These are phyloP conservation scores for Cutaneotrichosporon sp. DNA, from an alignment of 1,284 basidiomycete genomes.

Conservation along the genomic window DNA sequence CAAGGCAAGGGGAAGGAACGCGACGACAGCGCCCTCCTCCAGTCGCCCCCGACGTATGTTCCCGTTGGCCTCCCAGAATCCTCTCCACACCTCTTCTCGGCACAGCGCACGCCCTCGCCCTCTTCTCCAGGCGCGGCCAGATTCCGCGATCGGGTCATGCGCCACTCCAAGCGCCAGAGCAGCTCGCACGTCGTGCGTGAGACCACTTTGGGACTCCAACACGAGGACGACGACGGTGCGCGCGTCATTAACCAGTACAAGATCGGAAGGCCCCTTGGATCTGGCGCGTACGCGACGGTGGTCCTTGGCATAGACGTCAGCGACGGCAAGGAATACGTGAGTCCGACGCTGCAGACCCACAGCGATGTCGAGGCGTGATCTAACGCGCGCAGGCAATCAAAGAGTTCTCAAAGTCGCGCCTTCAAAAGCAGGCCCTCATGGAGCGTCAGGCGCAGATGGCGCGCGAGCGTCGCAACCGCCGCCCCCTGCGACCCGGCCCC, in stretches of 20 bases:
- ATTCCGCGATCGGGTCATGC: neutral
- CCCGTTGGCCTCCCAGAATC: neutral
- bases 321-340: constrained; percentile 51
- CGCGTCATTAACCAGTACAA: constrained; percentile 54
- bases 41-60: constrained; percentile 6
- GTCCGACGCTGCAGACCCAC: constrained; percentile 26
- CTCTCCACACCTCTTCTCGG: constrained; percentile 6
- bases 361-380: neutral
- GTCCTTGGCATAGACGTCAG: constrained; percentile 50
- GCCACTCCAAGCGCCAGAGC: constrained; percentile 38
- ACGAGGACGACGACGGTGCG: constrained; percentile 43
- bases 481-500: constrained; percentile 2
- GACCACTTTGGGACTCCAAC: constrained; percentile 48
- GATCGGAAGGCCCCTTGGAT: constrained; percentile 50
- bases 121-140: neutral
- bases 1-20: constrained; percentile 4
- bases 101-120: constrained; percentile 5
- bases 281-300: constrained; percentile 53
- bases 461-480: constrained; percentile 19
- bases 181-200: constrained; percentile 50
- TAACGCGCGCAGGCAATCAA: constrained; percentile 46
- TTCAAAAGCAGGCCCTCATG: constrained; percentile 44
- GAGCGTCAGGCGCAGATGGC: constrained; percentile 31
- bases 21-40: constrained; percentile 11
- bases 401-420: constrained; percentile 54